phyloP scores from a whole-genome alignment of 331 rosid genomes.

The Quercus lobata region DNA sequence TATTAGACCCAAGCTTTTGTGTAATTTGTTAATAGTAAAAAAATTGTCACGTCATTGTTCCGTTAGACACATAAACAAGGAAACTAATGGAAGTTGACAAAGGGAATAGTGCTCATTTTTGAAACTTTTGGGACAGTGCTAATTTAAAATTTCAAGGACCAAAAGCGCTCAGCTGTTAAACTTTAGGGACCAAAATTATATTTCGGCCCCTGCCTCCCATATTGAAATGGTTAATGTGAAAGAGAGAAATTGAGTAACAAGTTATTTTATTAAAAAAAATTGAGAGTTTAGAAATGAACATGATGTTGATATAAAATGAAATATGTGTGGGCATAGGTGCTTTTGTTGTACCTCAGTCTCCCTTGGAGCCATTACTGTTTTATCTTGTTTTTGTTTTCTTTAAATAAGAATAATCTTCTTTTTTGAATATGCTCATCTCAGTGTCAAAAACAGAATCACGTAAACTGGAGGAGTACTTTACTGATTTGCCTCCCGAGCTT shows the following conservation, averaged over 20 bases:
- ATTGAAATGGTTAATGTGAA: not conserved
- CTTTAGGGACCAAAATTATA: no score
- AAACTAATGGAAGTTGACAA: no score
- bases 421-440: slow-evolving; percentile 24
- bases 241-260: not conserved
- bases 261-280: not conserved
- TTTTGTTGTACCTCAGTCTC: not conserved
- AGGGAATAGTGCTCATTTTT: no score
- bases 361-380: not conserved
- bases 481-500: slow-evolving; percentile 74
- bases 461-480: slow-evolving; percentile 56
- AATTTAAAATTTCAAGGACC: no score
- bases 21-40: no score
- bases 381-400: not conserved
- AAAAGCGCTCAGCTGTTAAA: no score
- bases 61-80: no score
- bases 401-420: not conserved
- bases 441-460: slow-evolving; percentile 46
- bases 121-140: no score
- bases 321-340: not conserved
- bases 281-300: not conserved
- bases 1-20: no score
- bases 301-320: not conserved
- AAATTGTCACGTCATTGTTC: no score
- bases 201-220: not conserved